Evolutionary conservation across 2,329 filamentous ascomycete genomes (phyloP).

Genomic region (Cercospora citrullina): DNA sequence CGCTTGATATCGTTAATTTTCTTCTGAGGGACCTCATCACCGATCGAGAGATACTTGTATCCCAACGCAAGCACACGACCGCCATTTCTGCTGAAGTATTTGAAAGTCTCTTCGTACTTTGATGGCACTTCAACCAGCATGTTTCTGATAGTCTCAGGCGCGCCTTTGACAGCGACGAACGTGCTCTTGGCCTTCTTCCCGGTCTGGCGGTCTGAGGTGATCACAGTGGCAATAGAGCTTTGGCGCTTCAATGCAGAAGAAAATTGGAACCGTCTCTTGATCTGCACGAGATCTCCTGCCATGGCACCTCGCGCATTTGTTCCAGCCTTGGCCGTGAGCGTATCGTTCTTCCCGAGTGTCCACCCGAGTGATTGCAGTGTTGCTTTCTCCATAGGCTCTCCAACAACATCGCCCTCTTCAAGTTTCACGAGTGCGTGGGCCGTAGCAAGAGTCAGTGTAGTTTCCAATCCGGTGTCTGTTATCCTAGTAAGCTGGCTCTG

Average conservation of each 20-base stretch:
- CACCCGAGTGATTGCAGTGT: conserved; percentile 87
- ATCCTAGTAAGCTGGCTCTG: conserved; percentile 77
- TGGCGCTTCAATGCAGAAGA: conserved; percentile 95
- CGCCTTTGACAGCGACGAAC: conserved; percentile 94
- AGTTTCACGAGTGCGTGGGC: conserved; percentile 94
- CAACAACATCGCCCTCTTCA: conserved; percentile 94
- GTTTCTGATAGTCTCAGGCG: conserved; percentile 92
- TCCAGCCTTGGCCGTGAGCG: conserved; percentile 67
- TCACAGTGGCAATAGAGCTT: conserved; percentile 85
- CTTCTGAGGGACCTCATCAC: conserved; percentile 76
- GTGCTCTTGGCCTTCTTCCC: conserved; percentile 78
- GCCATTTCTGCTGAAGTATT: conserved; percentile 94
- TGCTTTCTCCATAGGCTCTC: conserved; percentile 98
- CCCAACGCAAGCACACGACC: conserved; percentile 90
- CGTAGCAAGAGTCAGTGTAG: conserved; percentile 88
- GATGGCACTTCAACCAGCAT: conserved; percentile 82
- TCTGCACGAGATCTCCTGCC: conserved; percentile 76
- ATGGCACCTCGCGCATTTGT: conserved; percentile 44
- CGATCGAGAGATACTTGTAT: conserved; percentile 84
- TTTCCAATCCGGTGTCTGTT: conserved; percentile 70
- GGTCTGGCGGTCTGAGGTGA: conserved; percentile 68
- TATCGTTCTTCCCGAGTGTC: conserved; percentile 87
- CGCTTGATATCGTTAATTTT: conserved; percentile 93
- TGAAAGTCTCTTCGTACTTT: conserved; percentile 96
- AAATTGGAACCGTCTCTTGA: conserved; percentile 97